Percentiles rank a stretch among this genome's conserved stretches.
Evolutionary conservation across 176 grass and related monocot genomes (phyloP).

Genomic region (Juncus effusus): DNA sequence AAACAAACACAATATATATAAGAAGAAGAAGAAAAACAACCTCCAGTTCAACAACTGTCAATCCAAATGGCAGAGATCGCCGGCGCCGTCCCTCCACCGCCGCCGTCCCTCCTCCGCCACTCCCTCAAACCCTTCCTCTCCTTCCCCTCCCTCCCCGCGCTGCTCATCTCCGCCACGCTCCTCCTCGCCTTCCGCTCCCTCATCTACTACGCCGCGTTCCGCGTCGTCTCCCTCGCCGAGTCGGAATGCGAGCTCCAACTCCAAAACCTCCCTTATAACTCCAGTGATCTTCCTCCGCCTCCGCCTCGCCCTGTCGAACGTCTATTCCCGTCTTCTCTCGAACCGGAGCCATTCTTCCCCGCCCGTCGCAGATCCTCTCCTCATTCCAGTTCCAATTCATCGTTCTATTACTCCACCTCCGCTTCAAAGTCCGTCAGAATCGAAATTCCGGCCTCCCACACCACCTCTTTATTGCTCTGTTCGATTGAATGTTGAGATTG

Average conservation of each 20-base stretch:
- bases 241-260: slow-evolving; percentile 40
- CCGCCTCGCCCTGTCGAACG: slow-evolving; percentile 34
- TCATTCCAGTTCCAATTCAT: slow-evolving; percentile 34
- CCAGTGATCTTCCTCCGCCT: slow-evolving; percentile 20
- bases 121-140: slow-evolving; percentile 38
- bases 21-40: too few relatives aligned
- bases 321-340: background rate
- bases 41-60: background rate
- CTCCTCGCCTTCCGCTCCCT: slow-evolving; percentile 70
- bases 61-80: slow-evolving; percentile 44
- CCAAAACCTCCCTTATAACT: slow-evolving; percentile 48
- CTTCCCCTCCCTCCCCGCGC: slow-evolving; percentile 52
- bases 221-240: slow-evolving; percentile 57
- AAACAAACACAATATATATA: too few relatives aligned
- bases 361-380: slow-evolving; percentile 39
- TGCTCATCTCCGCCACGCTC: slow-evolving; percentile 57
- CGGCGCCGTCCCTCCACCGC: slow-evolving; percentile 12
- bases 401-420: slow-evolving; percentile 28
- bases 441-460: slow-evolving; percentile 26
- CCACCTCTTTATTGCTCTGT: slow-evolving; percentile 45
- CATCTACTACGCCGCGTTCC: slow-evolving; percentile 56
- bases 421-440: slow-evolving; percentile 40
- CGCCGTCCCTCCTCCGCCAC: slow-evolving; percentile 39
- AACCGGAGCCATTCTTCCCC: slow-evolving; percentile 32
- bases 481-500: slow-evolving; percentile 25